Conservation (phyloP, 805 yeast species). For the Sugiyamaella floridensis region DNA sequence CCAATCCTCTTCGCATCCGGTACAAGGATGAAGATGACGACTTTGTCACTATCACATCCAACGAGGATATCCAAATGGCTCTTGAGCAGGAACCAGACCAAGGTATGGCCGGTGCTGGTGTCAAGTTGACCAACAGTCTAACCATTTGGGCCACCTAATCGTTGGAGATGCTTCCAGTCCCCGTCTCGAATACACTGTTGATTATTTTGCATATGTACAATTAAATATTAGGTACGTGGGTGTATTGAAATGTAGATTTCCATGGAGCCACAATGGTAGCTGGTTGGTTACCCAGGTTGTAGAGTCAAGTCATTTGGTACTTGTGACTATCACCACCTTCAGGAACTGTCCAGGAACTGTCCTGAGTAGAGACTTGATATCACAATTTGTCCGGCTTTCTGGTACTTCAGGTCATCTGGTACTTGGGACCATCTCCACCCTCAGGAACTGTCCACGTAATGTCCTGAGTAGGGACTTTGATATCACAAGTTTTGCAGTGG, state of each 20-base stretch:
- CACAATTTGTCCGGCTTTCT: conserved; percentile 88
- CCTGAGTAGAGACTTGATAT: conserved; percentile 92
- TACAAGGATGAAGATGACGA: conserved; percentile 96
- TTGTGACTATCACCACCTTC: conserved; percentile 99
- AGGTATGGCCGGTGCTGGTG: background rate
- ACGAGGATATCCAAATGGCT: conserved; percentile 85
- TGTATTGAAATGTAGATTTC: no score
- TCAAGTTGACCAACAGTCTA: conserved; percentile 9
- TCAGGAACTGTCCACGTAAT: conserved; percentile 97
- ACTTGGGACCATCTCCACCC: conserved; percentile 98
- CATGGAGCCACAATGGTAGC: no score
- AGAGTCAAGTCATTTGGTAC: conserved; percentile 81
- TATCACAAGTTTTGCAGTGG: conserved; percentile 97
- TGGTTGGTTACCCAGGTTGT: no score
- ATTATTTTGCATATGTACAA: background rate
- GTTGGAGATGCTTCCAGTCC: background rate
- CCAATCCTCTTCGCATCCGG: conserved; percentile 47
- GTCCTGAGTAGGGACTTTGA: conserved; percentile 91
- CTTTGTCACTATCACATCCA: conserved; percentile 72
- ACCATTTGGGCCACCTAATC: conserved; percentile 21
- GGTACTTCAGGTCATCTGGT: conserved; percentile 57
- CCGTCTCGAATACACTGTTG: background rate
- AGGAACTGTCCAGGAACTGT: conserved; percentile 94
- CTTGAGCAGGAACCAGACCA: conserved; percentile 40
- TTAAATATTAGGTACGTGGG: background rate